These are phyloP conservation scores for Gastrolobium bilobum DNA, from an alignment of 306 rosid species.

Conservation along the genomic window DNA sequence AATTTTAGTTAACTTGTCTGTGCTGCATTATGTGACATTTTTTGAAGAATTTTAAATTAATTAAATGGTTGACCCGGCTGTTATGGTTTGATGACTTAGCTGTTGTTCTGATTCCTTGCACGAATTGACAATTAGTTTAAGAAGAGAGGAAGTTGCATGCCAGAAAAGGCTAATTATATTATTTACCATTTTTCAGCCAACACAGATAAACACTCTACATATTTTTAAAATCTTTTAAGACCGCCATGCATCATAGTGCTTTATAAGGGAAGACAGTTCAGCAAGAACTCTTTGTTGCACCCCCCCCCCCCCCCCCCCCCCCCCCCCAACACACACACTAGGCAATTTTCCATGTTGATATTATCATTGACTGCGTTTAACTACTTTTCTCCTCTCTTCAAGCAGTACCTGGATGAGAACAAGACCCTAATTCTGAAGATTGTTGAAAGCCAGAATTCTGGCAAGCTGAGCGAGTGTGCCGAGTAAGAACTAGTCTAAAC, in stretches of 20 bases:
- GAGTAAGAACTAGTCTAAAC: constrained; percentile 72
- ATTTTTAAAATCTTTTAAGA: background rate
- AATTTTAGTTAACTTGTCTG: background rate
- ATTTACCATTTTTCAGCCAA: background rate
- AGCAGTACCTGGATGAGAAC: constrained; percentile 98
- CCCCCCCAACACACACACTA: no score
- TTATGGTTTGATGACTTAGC: no score
- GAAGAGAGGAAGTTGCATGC: background rate
- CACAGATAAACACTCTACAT: background rate
- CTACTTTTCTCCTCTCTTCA: constrained; percentile 1
- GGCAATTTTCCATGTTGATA: background rate
- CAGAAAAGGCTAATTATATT: background rate
- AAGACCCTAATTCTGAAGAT: constrained; percentile 96
- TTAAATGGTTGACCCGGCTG: background rate
- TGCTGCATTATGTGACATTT: background rate
- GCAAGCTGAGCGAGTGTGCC: constrained; percentile 94
- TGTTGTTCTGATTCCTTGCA: background rate
- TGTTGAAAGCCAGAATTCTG: constrained; percentile 97
- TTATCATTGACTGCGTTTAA: background rate
- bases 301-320: background rate
- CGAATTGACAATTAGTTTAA: background rate
- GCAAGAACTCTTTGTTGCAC: background rate
- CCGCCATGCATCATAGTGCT: background rate
- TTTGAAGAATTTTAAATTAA: background rate
- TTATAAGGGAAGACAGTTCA: background rate